Conservation (phyloP, 805 yeast species). For the Myxozyma neotropica region DNA sequence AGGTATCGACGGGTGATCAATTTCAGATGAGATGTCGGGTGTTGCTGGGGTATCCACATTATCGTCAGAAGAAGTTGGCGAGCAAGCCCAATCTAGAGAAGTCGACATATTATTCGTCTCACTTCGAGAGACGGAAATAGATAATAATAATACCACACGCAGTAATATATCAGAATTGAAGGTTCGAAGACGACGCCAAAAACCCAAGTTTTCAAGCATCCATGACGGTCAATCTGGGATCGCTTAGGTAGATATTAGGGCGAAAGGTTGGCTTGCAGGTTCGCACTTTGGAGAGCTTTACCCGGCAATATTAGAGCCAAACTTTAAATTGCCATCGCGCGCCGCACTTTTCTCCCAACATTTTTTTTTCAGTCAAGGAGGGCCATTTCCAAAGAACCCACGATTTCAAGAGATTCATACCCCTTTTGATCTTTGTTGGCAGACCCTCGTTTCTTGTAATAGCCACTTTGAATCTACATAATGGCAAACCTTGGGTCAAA, state of each 20-base stretch:
- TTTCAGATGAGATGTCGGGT: not conserved
- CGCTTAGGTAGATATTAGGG: no score
- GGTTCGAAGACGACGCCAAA: no score
- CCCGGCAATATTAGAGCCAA: not conserved
- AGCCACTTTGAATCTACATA: no score
- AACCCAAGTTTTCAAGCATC: no score
- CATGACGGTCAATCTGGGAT: no score
- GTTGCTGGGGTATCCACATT: conserved; percentile 8
- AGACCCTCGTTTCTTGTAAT: no score
- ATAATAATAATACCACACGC: not conserved
- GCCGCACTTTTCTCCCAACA: conserved; percentile 16
- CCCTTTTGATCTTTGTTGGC: no score
- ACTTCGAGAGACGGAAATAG: not conserved
- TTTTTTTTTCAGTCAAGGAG: conserved; percentile 6
- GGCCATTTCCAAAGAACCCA: no score
- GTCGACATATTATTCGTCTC: not conserved
- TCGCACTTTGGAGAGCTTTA: no score
- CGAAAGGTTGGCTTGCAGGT: not conserved
- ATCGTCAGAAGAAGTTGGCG: not conserved
- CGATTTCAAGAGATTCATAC: no score
- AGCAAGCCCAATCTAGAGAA: not conserved
- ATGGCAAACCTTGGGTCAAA: not conserved
- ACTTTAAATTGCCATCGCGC: not conserved
- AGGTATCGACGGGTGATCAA: not conserved
- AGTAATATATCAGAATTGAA: not conserved